Percentiles rank a stretch among this genome's conserved stretches.
These are phyloP conservation scores for Musa schizocarpa DNA, from an alignment of 176 grass and related monocot genomes.

Conservation along the genomic window DNA sequence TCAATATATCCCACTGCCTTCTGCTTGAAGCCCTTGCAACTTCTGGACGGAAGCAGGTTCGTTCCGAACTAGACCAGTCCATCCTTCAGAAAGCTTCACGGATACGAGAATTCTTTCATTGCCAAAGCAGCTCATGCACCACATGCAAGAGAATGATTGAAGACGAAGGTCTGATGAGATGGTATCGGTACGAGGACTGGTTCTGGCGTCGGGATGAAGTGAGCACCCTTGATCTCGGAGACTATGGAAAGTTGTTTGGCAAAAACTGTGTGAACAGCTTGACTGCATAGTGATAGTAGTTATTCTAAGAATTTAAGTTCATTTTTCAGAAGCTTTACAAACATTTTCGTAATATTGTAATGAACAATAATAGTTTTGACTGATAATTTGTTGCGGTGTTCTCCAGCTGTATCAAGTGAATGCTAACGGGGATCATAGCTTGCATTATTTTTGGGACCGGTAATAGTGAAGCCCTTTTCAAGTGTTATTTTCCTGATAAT, in stretches of 20 bases:
- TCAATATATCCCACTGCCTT: conserved; percentile 90
- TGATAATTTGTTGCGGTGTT: background rate
- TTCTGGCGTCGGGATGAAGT: conserved; percentile 91
- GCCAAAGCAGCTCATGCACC: conserved; percentile 52
- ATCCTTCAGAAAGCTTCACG: conserved; percentile 42
- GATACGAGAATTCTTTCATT: conserved; percentile 61
- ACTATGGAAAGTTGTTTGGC: conserved; percentile 76
- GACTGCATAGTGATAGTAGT: conserved; percentile 39
- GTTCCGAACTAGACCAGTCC: conserved; percentile 48
- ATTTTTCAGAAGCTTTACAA: background rate
- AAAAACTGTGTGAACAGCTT: conserved; percentile 42
- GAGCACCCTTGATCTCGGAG: conserved; percentile 57
- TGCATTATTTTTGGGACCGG: no score
- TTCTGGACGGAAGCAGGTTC: conserved; percentile 38
- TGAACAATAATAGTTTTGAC: background rate
- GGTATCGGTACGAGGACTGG: conserved; percentile 84
- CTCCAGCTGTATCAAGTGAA: background rate
- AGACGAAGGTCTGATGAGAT: conserved; percentile 92
- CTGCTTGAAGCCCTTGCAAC: conserved; percentile 26
- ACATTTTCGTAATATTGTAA: background rate
- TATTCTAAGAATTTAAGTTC: conserved; percentile 4
- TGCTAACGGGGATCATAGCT: background rate
- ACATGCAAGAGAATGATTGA: conserved; percentile 71
- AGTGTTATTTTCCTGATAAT: no score
- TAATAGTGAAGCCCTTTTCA: no score